Percentiles rank a stretch among this genome's conserved stretches.
Evolutionary conservation across 2,329 filamentous ascomycete species (phyloP).

Genomic region (Botrytis deweyae): DNA sequence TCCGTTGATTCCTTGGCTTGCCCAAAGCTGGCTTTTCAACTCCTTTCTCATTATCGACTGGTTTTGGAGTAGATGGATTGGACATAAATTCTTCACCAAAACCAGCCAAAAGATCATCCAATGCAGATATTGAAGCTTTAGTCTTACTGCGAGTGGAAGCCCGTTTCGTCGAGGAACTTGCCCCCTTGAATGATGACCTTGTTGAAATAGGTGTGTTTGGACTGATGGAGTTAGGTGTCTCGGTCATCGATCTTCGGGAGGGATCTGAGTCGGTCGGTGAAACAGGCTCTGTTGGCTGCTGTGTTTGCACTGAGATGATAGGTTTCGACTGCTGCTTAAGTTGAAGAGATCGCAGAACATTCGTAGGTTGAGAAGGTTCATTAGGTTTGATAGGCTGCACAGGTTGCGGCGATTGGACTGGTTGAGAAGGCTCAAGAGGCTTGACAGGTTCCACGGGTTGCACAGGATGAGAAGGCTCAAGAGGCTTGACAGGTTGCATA

Average conservation of each 20-base stretch:
- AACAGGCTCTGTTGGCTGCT: neutral
- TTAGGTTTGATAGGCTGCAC: neutral
- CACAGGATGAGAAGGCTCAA: neutral
- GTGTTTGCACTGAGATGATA: neutral
- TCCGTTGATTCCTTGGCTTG: conserved; percentile 4
- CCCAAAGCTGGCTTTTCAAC: neutral
- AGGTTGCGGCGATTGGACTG: neutral
- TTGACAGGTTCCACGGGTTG: neutral
- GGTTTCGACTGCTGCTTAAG: neutral
- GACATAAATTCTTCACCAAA: conserved; percentile 9
- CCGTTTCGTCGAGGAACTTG: neutral
- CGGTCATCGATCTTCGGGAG: neutral
- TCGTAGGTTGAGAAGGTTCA: neutral
- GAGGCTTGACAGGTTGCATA: neutral
- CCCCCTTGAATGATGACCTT: neutral
- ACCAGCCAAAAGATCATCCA: conserved; percentile 23
- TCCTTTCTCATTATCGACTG: conserved; percentile 7
- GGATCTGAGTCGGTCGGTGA: neutral
- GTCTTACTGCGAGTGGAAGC: neutral
- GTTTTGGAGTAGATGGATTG: neutral
- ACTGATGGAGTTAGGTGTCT: neutral
- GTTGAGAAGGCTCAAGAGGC: neutral
- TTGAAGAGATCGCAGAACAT: neutral
- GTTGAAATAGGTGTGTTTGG: neutral
- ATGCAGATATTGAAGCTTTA: conserved; percentile 15